Evolutionary conservation across 345 rosid species (phyloP).

Genomic region (Corymbia maculata): DNA sequence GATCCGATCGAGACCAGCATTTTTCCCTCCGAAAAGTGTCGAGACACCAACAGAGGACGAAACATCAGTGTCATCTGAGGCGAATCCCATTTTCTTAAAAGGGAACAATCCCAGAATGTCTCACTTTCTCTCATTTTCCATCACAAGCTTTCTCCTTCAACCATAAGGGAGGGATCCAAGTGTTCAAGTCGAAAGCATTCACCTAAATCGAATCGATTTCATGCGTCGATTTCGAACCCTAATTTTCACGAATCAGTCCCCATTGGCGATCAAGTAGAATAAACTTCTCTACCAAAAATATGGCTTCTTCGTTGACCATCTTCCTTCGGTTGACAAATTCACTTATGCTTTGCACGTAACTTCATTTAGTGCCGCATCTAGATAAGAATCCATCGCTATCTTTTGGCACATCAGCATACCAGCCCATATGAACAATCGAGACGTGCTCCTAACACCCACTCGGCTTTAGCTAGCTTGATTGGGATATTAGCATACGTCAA

Average conservation of each 20-base stretch:
- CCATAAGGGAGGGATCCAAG: neutral
- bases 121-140: neutral
- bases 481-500: accelerated
- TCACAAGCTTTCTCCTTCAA: neutral
- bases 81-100: neutral
- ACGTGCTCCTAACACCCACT: neutral
- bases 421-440: neutral
- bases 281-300: neutral
- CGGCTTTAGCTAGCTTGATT: neutral
- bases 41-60: neutral
- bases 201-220: neutral
- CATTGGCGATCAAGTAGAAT: neutral
- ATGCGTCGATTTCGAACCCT: neutral
- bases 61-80: neutral
- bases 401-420: neutral
- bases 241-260: neutral
- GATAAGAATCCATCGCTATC: neutral
- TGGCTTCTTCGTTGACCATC: neutral
- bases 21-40: neutral
- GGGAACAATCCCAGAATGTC: neutral
- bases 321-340: neutral
- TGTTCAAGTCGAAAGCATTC: neutral
- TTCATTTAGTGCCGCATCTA: too few species aligned
- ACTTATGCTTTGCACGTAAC: neutral
- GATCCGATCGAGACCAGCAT: neutral